These are phyloP conservation scores for Colletotrichum lini DNA, from an alignment of 2,329 filamentous ascomycete genomes.

Conservation along the genomic window DNA sequence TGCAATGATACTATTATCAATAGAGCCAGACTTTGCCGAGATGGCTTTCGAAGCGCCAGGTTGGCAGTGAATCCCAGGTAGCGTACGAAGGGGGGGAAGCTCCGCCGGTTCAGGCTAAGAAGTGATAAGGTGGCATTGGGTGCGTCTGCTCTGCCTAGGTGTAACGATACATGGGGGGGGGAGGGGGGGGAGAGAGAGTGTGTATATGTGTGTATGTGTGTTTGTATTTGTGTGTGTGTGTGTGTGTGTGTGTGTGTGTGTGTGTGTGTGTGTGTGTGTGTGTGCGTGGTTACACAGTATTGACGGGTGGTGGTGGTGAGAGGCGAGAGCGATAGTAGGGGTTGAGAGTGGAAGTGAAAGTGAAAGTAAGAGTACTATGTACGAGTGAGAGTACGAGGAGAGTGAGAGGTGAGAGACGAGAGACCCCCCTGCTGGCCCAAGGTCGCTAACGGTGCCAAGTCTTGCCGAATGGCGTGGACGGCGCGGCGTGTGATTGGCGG, in stretches of 20 bases:
- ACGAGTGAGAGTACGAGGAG: not conserved
- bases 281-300: not conserved
- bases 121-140: constrained; percentile 23
- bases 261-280: too few species aligned
- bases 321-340: not conserved
- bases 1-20: constrained; percentile 1
- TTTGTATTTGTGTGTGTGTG: too few species aligned
- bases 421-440: constrained; percentile 26
- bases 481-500: constrained; percentile 36
- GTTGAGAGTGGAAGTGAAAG: not conserved
- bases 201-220: too few species aligned
- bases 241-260: too few species aligned
- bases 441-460: constrained; percentile 35
- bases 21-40: constrained; percentile 20
- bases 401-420: not conserved
- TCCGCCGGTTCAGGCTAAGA: constrained; percentile 22
- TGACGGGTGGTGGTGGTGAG: not conserved
- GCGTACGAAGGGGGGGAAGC: not conserved
- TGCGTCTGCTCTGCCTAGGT: constrained; percentile 15
- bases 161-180: constrained; percentile 14
- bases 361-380: not conserved
- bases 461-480: constrained; percentile 15
- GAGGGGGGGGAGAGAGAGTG: too few species aligned
- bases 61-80: not conserved
- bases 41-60: constrained; percentile 1